Conservation (phyloP, 2,329 filamentous ascomycete genomes). For the Aspergillus sergii region DNA sequence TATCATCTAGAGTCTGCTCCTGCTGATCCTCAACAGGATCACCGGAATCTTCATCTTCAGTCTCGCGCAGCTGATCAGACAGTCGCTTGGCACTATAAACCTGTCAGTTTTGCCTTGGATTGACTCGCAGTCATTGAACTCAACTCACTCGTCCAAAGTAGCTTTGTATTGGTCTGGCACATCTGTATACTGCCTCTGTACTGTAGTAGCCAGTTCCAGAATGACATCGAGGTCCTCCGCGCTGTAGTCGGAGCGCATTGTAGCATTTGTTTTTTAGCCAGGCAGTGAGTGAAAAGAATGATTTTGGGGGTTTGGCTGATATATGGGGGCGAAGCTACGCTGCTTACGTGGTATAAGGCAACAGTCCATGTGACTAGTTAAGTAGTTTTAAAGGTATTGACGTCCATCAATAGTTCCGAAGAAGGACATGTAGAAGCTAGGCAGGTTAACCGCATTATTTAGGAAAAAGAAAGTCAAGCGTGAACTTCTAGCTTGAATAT, state of each 20-base stretch:
- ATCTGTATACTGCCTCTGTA: neutral
- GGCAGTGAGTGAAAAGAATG: neutral
- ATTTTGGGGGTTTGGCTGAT: neutral
- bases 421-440: too few relatives aligned
- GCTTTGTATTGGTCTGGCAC: neutral
- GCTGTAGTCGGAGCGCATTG: neutral
- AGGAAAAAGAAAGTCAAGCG: too few relatives aligned
- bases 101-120: neutral
- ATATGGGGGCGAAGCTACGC: neutral
- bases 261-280: neutral
- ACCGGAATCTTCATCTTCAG: neutral
- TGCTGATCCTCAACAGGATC: too few relatives aligned
- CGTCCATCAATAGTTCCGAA: too few relatives aligned
- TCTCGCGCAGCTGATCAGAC: neutral
- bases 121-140: neutral
- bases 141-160: neutral
- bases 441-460: too few relatives aligned
- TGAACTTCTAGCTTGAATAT: too few relatives aligned
- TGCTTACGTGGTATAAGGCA: neutral
- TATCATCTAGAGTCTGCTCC: neutral
- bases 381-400: neutral
- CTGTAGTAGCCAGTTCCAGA: neutral
- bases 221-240: neutral
- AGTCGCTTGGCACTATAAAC: neutral
- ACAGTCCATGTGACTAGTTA: neutral